phyloP scores from a whole-genome alignment of 768 basidiomycete species.

The Lactarius pseudohatsudake region DNA sequence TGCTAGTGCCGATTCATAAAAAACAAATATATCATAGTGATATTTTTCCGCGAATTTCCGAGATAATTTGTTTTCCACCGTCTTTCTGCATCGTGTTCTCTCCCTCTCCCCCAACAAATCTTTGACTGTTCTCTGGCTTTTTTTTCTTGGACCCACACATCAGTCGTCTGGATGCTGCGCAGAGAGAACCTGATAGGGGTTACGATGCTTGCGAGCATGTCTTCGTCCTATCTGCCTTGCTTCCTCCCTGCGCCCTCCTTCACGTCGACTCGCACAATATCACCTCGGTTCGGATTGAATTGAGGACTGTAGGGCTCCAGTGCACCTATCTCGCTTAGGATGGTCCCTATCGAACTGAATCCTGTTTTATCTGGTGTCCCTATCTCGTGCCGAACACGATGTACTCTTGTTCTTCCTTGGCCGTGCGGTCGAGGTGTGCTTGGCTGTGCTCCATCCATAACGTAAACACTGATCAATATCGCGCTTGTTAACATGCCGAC shows the following conservation, averaged over 20 bases:
- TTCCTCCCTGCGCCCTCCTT: not conserved
- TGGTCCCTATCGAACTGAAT: not conserved
- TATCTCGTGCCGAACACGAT: slow-evolving; percentile 7
- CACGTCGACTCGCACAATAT: not conserved
- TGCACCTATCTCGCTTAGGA: not conserved
- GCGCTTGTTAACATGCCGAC: slow-evolving; percentile 12
- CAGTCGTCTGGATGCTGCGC: not conserved
- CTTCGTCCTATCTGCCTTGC: not conserved
- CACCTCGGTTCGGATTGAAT: slow-evolving; percentile 3
- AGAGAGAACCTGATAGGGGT: not conserved
- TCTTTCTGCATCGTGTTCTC: not conserved
- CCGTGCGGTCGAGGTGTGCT: slow-evolving; percentile 3
- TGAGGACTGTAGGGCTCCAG: not conserved
- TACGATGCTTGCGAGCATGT: not conserved
- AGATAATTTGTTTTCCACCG: not conserved
- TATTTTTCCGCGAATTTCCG: not conserved
- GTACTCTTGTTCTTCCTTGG: not conserved
- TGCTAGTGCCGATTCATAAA: not conserved
- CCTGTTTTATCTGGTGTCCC: slow-evolving; percentile 12
- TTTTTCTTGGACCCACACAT: not conserved
- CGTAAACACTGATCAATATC: slow-evolving; percentile 25
- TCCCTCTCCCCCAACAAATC: not conserved
- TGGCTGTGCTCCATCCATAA: slow-evolving; percentile 8
- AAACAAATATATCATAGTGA: not conserved
- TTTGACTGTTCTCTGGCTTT: not conserved